phyloP scores from a whole-genome alignment of 192 early-diverging fungal genomes.

The Gryganskiella cystojenkinii region DNA sequence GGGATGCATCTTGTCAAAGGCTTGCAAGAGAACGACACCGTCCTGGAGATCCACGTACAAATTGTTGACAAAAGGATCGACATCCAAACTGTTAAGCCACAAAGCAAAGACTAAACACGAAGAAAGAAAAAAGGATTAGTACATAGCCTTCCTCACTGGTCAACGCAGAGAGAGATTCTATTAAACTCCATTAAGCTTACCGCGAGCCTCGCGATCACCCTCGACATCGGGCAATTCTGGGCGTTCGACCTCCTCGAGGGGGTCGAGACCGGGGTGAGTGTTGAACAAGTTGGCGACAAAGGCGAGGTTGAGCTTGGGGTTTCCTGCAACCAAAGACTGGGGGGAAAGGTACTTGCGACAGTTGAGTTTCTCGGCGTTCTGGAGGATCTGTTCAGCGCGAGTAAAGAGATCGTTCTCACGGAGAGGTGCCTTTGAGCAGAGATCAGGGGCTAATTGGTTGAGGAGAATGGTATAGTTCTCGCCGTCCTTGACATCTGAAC shows the following conservation, averaged over 20 bases:
- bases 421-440: slow-evolving; percentile 86
- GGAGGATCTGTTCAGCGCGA: slow-evolving; percentile 89
- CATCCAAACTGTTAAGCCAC: slow-evolving; percentile 98
- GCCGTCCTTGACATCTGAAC: slow-evolving; percentile 92
- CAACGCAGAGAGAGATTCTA: not conserved
- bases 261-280: slow-evolving; percentile 93
- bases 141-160: not conserved
- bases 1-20: slow-evolving; percentile 93
- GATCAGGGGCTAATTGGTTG: slow-evolving; percentile 87
- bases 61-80: slow-evolving; percentile 98
- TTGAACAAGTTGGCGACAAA: slow-evolving; percentile 99
- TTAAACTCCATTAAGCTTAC: slow-evolving; percentile 56
- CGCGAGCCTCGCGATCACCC: slow-evolving; percentile 87
- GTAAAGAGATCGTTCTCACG: slow-evolving; percentile 77
- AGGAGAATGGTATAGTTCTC: slow-evolving; percentile 96
- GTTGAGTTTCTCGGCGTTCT: slow-evolving; percentile 91
- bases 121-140: slow-evolving; percentile 1
- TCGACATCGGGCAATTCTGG: slow-evolving; percentile 90
- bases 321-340: slow-evolving; percentile 94
- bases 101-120: slow-evolving; percentile 84
- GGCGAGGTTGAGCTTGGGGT: slow-evolving; percentile 98
- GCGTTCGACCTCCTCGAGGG: slow-evolving; percentile 90
- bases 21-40: slow-evolving; percentile 92
- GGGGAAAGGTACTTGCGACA: slow-evolving; percentile 96
- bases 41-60: slow-evolving; percentile 94